Conservation (phyloP, 2,329 filamentous ascomycete species). For the Tolypocladium guangdongense region DNA sequence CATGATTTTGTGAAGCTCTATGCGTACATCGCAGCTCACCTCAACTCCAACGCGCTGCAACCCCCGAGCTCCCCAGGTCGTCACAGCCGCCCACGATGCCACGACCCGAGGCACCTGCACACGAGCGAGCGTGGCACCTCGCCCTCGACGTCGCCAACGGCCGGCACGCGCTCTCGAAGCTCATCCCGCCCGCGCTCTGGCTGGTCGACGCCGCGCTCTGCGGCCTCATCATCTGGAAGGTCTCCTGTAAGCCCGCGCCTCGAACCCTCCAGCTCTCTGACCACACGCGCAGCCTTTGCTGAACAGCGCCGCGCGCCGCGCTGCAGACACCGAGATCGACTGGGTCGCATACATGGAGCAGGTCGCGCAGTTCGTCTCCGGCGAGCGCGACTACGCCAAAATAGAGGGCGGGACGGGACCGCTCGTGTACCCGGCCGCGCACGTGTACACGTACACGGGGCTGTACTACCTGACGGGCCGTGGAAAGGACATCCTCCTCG, state of each 20-base stretch:
- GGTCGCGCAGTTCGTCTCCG: constrained; percentile 63
- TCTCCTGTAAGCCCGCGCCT: constrained; percentile 56
- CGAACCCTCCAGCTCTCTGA: not conserved
- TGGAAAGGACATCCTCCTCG: constrained; percentile 64
- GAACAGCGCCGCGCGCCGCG: not conserved
- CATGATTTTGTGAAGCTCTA: not conserved
- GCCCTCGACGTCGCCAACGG: constrained; percentile 35
- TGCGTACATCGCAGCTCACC: not conserved
- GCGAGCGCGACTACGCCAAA: constrained; percentile 78
- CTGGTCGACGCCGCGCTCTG: constrained; percentile 63
- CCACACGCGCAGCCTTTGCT: not conserved
- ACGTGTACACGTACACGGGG: constrained; percentile 80
- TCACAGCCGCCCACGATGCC: constrained; percentile 13
- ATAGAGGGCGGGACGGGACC: constrained; percentile 86
- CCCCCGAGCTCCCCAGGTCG: not conserved
- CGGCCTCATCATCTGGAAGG: constrained; percentile 62
- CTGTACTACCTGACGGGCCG: constrained; percentile 69
- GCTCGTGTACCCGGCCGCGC: constrained; percentile 86
- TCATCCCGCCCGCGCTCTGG: constrained; percentile 51
- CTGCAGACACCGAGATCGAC: constrained; percentile 85
- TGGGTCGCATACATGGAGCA: constrained; percentile 98
- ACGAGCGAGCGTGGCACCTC: constrained; percentile 16
- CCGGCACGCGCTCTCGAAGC: constrained; percentile 35
- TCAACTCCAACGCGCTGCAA: not conserved
- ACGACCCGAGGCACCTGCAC: constrained; percentile 11